A percentile compares a stretch with the other conserved stretches of the same genome.
Conservation (phyloP, 257 asterid species). For the Agastache rugosa region DNA sequence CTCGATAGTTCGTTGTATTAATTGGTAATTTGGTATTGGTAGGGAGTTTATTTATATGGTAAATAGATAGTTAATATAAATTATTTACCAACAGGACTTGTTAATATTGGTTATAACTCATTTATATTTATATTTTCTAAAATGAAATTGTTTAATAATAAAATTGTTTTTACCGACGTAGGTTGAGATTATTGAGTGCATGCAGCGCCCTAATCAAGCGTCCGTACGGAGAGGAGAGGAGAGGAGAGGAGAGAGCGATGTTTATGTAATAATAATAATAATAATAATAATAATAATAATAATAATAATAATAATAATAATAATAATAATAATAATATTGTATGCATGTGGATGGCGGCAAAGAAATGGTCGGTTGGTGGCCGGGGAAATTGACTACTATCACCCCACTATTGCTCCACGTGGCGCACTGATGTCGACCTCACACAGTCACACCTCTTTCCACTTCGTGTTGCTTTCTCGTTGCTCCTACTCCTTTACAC, state of each 20-base stretch:
- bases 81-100: no score
- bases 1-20: no score
- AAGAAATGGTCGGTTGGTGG: slow-evolving; percentile 36
- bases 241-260: background rate
- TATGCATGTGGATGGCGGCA: slow-evolving; percentile 36
- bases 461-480: background rate
- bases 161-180: no score
- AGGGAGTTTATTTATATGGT: no score
- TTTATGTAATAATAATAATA: no score
- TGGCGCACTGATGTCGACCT: slow-evolving; percentile 26
- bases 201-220: background rate
- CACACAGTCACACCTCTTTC: background rate
- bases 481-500: background rate
- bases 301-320: background rate
- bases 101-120: no score
- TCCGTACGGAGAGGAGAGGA: background rate
- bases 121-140: no score
- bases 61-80: no score
- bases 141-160: no score
- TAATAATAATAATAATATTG: background rate
- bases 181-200: background rate
- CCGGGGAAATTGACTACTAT: slow-evolving; percentile 17
- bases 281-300: background rate
- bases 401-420: slow-evolving; percentile 27
- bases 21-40: no score